These are phyloP conservation scores for Zelonia costaricensis DNA, from an alignment of 208 protist species.

Conservation along the genomic window DNA sequence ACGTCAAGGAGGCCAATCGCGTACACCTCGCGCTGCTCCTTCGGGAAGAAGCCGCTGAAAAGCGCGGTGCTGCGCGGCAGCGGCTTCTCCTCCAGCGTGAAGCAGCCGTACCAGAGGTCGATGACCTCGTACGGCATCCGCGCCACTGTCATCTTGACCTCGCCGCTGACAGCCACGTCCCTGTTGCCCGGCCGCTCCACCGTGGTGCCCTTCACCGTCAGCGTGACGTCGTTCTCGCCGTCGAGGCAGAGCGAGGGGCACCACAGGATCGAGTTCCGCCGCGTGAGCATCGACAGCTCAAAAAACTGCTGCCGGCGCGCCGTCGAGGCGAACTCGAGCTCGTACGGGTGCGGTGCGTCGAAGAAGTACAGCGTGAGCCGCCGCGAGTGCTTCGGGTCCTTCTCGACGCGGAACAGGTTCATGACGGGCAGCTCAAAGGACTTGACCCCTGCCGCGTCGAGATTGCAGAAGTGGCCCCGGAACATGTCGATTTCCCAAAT, in stretches of 20 bases:
- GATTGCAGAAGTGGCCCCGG: conserved; percentile 45
- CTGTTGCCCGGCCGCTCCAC: conserved; percentile 44
- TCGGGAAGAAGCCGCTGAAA: conserved; percentile 69
- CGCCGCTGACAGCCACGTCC: conserved; percentile 32
- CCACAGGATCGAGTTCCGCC: conserved; percentile 77
- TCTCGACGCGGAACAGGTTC: conserved; percentile 75
- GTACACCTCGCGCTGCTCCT: conserved; percentile 70
- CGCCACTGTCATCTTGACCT: conserved; percentile 58
- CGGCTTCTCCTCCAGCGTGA: conserved; percentile 56
- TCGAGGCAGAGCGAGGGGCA: conserved; percentile 64
- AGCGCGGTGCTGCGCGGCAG: conserved; percentile 53
- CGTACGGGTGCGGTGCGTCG: conserved; percentile 67
- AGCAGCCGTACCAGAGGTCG: conserved; percentile 80
- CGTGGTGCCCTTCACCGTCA: conserved; percentile 74
- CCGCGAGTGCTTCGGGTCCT: conserved; percentile 32
- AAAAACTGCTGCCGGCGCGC: conserved; percentile 65
- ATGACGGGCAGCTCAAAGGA: conserved; percentile 43
- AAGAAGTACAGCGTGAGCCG: conserved; percentile 75
- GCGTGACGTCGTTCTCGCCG: conserved; percentile 52
- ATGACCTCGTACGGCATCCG: conserved; percentile 84
- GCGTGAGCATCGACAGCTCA: conserved; percentile 62
- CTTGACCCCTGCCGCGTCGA: conserved; percentile 49
- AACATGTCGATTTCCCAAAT: conserved; percentile 81
- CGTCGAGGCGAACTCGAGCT: conserved; percentile 61
- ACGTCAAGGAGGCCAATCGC: conserved; percentile 69